Evolutionary conservation across 163 green algal genomes (phyloP), one percentile per base, ranked within the genome.

Genomic region (Smithsoniella earleae): DNA sequence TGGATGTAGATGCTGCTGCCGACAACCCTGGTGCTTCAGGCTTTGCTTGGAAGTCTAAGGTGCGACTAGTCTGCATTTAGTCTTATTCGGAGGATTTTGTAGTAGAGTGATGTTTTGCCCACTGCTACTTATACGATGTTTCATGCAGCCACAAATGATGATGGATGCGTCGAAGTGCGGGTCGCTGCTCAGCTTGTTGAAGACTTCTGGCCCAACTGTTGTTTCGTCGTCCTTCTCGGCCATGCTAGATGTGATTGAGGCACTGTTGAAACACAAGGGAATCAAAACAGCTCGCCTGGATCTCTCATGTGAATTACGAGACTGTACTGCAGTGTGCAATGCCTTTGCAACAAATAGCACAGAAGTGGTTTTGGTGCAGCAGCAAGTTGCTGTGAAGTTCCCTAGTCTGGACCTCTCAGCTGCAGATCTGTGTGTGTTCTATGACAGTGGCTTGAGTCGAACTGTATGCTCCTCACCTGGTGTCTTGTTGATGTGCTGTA

Each of bases 401-500:
- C 58, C 58, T 16, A 36, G 6, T 3, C 25, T 69, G 25, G 58
- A 69, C 25, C 58, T 69, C 3, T 69, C 58, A 1, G 8, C 8
- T 5, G 58, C 58, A 13, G 58, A 69, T 4, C 58, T 69, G 27
- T 69, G 58, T 34, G 27, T 69, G n/a, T 34, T 69, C n/a, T 69
- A 69, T 69, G 58, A 69, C 25, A 69, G 58, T 13, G 58, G 58
- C 58, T 25, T 69, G 30, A 69, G 27, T 31, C 58, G 58, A 10
- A 36, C 58, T 5, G 58, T 69, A 33, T 31, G 58, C 58, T 31
- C 16, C 25, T 6, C 49, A 10, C 49, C 0, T 25, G 13, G 25
- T 64, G 1, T 64, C 13, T 10, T 27, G 25, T 27, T 13, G 6
- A 27, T 64, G 0, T n/a, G n/a, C n/a, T n/a, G n/a, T n/a, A n/a